Evolutionary conservation across 1,284 basidiomycete genomes (phyloP).

Genomic region (Anthracocystis panici-leucophaei): DNA sequence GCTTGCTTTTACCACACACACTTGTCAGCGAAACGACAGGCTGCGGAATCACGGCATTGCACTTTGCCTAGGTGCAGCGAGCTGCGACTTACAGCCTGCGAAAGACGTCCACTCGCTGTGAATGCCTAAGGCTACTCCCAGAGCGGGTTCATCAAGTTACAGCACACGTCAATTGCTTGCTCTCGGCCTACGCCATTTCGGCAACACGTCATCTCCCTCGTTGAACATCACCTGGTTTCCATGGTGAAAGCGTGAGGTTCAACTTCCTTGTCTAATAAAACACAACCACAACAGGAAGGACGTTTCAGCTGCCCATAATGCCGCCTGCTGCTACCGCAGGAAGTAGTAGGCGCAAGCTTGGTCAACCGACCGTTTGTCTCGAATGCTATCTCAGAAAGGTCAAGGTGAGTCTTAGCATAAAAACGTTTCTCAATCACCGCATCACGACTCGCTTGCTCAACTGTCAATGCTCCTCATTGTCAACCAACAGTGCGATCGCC

Average conservation of each 20-base stretch:
- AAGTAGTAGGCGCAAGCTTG: constrained; percentile 51
- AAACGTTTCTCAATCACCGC: no score
- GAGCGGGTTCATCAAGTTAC: no score
- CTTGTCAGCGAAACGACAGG: no score
- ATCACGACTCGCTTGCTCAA: background rate
- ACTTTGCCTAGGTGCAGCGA: no score
- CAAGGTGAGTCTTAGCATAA: constrained; percentile 28
- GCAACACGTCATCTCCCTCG: background rate
- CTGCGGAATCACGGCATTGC: no score
- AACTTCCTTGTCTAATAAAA: background rate
- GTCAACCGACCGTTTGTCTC: constrained; percentile 51
- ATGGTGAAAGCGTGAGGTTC: background rate
- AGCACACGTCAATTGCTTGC: background rate
- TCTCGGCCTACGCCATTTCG: background rate
- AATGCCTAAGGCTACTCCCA: no score
- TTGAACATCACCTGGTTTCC: background rate
- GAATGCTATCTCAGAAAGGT: constrained; percentile 55
- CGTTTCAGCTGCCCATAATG: constrained; percentile 20
- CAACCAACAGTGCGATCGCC: constrained; percentile 41
- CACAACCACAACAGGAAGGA: no score
- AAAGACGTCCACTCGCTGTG: no score
- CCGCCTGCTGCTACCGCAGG: constrained; percentile 33
- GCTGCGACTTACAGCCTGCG: no score
- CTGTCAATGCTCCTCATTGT: background rate
- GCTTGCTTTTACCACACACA: no score